phyloP scores from a whole-genome alignment of 768 basidiomycete species.

The Trametes elegans region DNA sequence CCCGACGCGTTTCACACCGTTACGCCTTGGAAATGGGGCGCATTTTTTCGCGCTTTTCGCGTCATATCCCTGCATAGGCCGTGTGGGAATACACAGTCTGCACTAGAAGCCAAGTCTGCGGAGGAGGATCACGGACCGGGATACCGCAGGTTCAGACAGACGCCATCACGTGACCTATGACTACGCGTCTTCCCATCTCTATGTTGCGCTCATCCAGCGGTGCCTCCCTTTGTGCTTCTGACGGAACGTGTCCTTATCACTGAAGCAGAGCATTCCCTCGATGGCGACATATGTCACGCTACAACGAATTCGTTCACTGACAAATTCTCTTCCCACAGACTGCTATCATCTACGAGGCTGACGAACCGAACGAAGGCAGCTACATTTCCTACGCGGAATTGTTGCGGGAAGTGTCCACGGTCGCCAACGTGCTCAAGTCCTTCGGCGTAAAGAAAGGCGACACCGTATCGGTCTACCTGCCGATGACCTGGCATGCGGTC shows the following conservation, averaged over 20 bases:
- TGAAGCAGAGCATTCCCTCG: background rate
- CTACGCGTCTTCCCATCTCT: background rate
- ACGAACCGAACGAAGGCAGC: conserved; percentile 81
- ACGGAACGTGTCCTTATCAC: background rate
- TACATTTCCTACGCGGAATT: conserved; percentile 82
- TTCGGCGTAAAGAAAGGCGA: conserved; percentile 95
- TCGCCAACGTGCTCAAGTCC: conserved; percentile 89
- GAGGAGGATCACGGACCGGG: background rate
- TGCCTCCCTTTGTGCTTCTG: too few species aligned
- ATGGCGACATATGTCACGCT: background rate
- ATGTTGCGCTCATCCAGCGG: too few species aligned
- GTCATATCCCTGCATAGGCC: too few species aligned
- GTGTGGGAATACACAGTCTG: too few species aligned
- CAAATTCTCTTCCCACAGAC: too few species aligned
- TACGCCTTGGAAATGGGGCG: too few species aligned
- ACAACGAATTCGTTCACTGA: too few species aligned
- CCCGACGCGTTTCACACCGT: too few species aligned
- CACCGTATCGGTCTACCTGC: conserved; percentile 88
- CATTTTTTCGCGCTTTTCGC: too few species aligned
- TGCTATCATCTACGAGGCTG: conserved; percentile 98
- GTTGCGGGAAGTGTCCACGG: conserved; percentile 80
- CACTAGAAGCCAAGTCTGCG: too few species aligned
- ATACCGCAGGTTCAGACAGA: too few species aligned
- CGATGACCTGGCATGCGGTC: conserved; percentile 94
- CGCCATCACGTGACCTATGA: background rate